Evolutionary conservation across 2,329 filamentous ascomycete species (phyloP).

Genomic region (Penicillium sp.): DNA sequence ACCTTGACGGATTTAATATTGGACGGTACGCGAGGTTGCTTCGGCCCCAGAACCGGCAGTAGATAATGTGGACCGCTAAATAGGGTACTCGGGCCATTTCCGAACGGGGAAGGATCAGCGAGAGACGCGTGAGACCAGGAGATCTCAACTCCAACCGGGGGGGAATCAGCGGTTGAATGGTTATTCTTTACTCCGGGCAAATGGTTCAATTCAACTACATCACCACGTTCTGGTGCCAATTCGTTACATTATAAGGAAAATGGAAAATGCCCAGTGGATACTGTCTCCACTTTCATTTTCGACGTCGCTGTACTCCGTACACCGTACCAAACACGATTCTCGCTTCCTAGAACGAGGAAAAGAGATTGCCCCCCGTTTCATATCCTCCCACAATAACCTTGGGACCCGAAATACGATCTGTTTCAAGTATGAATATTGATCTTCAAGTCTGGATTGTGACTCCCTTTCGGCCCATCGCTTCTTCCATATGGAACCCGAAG

Average conservation of each 20-base stretch:
- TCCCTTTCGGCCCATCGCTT: conserved; percentile 67
- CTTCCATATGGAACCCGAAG: conserved; percentile 80
- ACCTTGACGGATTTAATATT: neutral
- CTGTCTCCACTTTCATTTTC: neutral
- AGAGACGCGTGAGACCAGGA: neutral
- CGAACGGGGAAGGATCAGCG: neutral
- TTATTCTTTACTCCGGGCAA: neutral
- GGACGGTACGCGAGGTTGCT: neutral
- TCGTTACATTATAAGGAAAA: neutral
- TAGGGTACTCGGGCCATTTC: neutral
- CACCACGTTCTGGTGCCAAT: neutral
- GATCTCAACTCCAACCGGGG: neutral
- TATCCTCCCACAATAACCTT: neutral
- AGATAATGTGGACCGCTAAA: neutral
- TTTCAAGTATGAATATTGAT: neutral
- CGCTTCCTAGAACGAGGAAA: neutral
- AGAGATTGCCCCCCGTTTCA: neutral
- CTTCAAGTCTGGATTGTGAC: conserved; percentile 44
- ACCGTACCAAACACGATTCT: neutral
- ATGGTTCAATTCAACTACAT: neutral
- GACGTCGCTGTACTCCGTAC: neutral
- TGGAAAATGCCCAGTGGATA: neutral
- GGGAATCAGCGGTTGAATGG: neutral
- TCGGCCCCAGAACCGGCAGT: neutral
- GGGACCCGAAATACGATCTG: neutral